These are phyloP conservation scores for Puya raimondii DNA, from an alignment of 176 grass and related monocot species.

Conservation along the genomic window DNA sequence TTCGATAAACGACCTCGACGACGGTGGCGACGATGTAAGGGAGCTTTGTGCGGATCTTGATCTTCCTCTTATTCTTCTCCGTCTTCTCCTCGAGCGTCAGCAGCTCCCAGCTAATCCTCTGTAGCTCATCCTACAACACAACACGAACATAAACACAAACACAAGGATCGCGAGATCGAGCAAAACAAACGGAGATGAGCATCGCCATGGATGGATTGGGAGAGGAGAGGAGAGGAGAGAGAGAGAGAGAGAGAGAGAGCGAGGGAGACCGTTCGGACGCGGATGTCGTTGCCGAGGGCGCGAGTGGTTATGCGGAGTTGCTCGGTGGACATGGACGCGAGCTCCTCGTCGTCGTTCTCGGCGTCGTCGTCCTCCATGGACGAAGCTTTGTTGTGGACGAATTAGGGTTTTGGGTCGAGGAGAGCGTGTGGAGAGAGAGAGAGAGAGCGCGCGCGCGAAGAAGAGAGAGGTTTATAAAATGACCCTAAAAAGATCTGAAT, in stretches of 20 bases:
- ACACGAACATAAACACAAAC: background rate
- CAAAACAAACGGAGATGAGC: background rate
- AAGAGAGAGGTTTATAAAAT: no score
- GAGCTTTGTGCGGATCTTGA: constrained; percentile 78
- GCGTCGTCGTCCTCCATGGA: constrained; percentile 34
- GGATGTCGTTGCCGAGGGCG: constrained; percentile 80
- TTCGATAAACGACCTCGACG: constrained; percentile 44
- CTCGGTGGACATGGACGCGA: constrained; percentile 65
- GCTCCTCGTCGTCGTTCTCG: constrained; percentile 69
- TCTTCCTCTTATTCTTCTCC: constrained; percentile 84
- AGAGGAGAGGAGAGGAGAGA: background rate
- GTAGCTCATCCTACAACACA: constrained; percentile 47
- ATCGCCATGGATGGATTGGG: background rate
- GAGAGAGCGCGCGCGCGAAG: background rate
- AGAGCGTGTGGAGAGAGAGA: background rate
- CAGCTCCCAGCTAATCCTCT: constrained; percentile 63
- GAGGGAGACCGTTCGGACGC: constrained; percentile 52
- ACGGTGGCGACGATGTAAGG: constrained; percentile 81
- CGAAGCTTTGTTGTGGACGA: background rate
- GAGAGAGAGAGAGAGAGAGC: background rate
- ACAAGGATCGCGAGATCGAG: background rate
- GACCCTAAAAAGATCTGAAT: no score
- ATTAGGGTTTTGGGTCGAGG: background rate
- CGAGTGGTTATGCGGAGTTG: constrained; percentile 44
- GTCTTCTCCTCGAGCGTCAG: constrained; percentile 72